Conservation (phyloP, 306 rosid genomes). For the Albizia julibrissin region DNA sequence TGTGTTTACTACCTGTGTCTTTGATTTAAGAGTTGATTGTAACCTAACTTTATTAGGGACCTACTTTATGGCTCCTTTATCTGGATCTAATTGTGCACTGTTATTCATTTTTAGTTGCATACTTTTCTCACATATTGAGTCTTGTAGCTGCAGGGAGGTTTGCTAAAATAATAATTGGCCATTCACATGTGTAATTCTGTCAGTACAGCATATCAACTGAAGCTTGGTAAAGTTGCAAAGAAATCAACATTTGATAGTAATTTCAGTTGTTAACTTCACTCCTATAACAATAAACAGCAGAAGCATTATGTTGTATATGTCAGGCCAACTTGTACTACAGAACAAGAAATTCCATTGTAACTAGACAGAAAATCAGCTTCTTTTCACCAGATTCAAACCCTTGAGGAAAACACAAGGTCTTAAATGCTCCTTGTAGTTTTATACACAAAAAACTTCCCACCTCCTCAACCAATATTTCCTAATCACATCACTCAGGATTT, state of each 20-base stretch:
- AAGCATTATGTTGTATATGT: background rate
- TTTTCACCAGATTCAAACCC: slow-evolving; percentile 8
- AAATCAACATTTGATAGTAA: background rate
- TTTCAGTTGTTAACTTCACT: background rate
- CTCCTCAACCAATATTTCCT: slow-evolving; percentile 1
- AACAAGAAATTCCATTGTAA: background rate
- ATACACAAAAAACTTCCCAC: background rate
- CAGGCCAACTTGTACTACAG: background rate
- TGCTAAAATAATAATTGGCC: too few species aligned
- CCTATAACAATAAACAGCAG: slow-evolving; percentile 6
- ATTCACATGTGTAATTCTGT: too few species aligned
- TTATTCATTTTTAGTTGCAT: too few species aligned
- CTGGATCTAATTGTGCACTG: too few species aligned
- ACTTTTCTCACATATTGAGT: too few species aligned
- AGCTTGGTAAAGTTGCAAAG: slow-evolving; percentile 19
- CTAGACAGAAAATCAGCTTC: slow-evolving; percentile 19
- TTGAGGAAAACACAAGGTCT: background rate
- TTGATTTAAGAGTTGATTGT: too few species aligned
- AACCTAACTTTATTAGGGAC: too few species aligned
- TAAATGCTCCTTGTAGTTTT: background rate
- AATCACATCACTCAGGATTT: background rate
- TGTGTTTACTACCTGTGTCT: too few species aligned
- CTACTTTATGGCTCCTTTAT: too few species aligned
- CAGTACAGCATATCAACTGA: too few species aligned
- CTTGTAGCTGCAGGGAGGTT: too few species aligned